Evolutionary conservation across 1,284 basidiomycete genomes (phyloP), one percentile per base, ranked within the genome.

Genomic region (Trametes polyzona): DNA sequence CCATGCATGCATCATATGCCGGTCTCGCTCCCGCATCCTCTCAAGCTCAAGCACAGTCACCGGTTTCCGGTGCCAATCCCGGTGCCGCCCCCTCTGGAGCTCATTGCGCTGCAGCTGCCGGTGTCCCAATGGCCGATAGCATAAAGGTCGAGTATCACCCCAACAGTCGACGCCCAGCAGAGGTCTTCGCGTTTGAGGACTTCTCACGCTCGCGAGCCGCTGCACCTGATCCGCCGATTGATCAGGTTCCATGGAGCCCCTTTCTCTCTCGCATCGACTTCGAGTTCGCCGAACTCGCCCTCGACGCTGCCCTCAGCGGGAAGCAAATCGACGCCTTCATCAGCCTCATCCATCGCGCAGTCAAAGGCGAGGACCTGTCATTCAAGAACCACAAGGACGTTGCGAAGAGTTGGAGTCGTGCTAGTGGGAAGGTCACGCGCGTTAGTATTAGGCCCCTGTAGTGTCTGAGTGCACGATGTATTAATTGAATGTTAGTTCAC

Each of bases 221-320:
- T 7, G 14, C 14, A 16, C 26, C 9, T 4, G 26, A 43, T 11
- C 26, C 54, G 16, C 24, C 41, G 3, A 11, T 29, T 3, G 24
- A 29, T 9, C 12, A 27, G 4, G 26, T 11, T 12, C 61, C 55
- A 7, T 60, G 55, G 52, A 1, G 11, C 5, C 58, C 67, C 23
- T 72, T 67, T 29, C 47, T 32, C 21, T 61, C 63, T 7, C 56
- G 58, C 4, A 35, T 58, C 2, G 67, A 73, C 40, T 73, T 69
- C 46, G 65, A 69, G 46, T 65, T 73, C 47, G 60, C 69, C 0
- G 61, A 72, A 39, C 40, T 73, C 27, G 50, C 62, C 2, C 59
- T 69, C 5, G 56, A 66, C 6, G 64, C 66, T 16, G 48, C 53
- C 1, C 48, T 71, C 19, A 69, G 52, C n/a, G 19, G 57, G 23